phyloP scores from a whole-genome alignment of 257 asterid species.

The Plantago major region DNA sequence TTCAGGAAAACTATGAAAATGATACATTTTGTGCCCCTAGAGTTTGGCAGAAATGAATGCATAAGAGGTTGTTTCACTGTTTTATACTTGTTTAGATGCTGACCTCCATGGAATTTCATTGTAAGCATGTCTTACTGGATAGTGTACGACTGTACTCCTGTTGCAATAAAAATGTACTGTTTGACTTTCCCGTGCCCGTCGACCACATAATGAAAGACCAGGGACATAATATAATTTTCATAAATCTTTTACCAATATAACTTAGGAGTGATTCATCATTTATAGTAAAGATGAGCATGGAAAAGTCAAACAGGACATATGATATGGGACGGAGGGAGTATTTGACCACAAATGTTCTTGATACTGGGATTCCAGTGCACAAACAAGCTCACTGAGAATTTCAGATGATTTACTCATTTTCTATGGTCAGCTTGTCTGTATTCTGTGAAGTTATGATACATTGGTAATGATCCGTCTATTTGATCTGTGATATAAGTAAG shows the following conservation, averaged over 20 bases:
- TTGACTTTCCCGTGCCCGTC: too few species aligned
- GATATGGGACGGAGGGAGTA: too few species aligned
- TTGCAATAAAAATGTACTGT: too few species aligned
- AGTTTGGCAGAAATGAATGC: slow-evolving; percentile 4
- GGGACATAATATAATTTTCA: too few species aligned
- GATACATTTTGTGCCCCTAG: slow-evolving; percentile 4
- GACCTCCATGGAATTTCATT: neutral
- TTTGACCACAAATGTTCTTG: slow-evolving; percentile 8
- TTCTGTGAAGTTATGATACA: neutral
- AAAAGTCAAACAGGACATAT: too few species aligned
- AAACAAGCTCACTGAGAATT: neutral
- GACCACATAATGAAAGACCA: too few species aligned
- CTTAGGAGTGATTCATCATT: too few species aligned
- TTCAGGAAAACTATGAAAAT: neutral
- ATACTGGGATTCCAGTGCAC: slow-evolving; percentile 9
- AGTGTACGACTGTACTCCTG: too few species aligned
- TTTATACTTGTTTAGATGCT: slow-evolving; percentile 13
- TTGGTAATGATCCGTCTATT: neutral
- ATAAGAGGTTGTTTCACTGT: neutral
- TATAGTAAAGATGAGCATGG: too few species aligned
- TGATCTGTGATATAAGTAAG: slow-evolving; percentile 2
- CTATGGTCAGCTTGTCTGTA: neutral
- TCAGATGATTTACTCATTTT: neutral
- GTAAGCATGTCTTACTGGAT: too few species aligned
- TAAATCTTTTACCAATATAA: too few species aligned